Conservation (phyloP, 371 early-diverging fungal genomes). For the Zancudomyces culisetae region DNA sequence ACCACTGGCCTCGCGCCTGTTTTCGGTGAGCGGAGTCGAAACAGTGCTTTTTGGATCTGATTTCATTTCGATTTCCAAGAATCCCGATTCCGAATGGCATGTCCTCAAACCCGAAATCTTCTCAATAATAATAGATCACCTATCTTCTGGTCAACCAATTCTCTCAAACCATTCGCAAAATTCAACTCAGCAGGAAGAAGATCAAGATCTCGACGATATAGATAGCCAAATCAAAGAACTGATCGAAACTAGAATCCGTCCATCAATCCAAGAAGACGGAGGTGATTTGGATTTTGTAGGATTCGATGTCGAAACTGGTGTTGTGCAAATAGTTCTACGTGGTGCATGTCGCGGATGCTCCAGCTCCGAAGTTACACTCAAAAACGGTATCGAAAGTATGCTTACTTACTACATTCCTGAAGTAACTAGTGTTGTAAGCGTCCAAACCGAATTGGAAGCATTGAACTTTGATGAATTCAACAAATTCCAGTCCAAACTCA, state of each 20-base stretch:
- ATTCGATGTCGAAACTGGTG: slow-evolving; percentile 55
- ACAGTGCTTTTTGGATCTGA: slow-evolving; percentile 81
- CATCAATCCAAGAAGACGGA: slow-evolving; percentile 93
- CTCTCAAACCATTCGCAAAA: slow-evolving; percentile 11
- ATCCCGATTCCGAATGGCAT: slow-evolving; percentile 68
- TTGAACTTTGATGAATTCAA: neutral
- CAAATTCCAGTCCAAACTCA: neutral
- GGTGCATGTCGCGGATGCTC: slow-evolving; percentile 95
- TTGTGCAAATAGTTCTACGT: slow-evolving; percentile 75
- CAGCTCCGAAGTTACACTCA: slow-evolving; percentile 67
- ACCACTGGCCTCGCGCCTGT: slow-evolving; percentile 72
- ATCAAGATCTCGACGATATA: slow-evolving; percentile 63
- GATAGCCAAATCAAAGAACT: slow-evolving; percentile 95
- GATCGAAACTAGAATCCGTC: slow-evolving; percentile 84
- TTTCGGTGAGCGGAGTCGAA: slow-evolving; percentile 72
- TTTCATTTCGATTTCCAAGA: slow-evolving; percentile 83
- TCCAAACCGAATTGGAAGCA: neutral
- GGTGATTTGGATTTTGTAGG: slow-evolving; percentile 91
- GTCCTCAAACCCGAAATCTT: slow-evolving; percentile 90
- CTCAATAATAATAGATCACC: slow-evolving; percentile 86
- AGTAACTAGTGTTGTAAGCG: slow-evolving; percentile 77
- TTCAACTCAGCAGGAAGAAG: slow-evolving; percentile 25
- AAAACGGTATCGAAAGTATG: slow-evolving; percentile 97
- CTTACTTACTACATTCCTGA: slow-evolving; percentile 95
- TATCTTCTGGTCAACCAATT: slow-evolving; percentile 63